Percentiles rank a stretch among this genome's conserved stretches.
Evolutionary conservation across 2,329 filamentous ascomycete species (phyloP).

Genomic region (Fusarium burgessii): DNA sequence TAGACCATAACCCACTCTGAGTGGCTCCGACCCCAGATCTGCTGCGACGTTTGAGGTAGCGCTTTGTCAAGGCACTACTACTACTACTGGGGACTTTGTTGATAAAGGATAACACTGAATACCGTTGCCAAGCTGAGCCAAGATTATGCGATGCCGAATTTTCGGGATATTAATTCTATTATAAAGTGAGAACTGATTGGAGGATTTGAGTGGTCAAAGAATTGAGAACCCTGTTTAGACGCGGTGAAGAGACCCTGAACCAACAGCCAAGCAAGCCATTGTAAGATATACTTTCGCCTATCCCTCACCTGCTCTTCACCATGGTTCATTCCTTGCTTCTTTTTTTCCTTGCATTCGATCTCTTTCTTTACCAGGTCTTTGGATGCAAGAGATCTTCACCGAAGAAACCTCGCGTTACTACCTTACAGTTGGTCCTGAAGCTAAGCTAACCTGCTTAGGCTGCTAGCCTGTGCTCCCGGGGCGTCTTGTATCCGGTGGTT

Average conservation of each 20-base stretch:
- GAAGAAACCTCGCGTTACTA: background rate
- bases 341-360: background rate
- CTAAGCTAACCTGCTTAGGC: background rate
- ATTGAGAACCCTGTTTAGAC: background rate
- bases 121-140: background rate
- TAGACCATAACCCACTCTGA: background rate
- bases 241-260: background rate
- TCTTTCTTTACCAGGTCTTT: background rate
- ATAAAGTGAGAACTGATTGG: background rate
- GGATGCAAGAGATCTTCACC: background rate
- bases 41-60: background rate
- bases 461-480: too few species aligned
- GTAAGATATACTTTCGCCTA: background rate
- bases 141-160: background rate
- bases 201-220: background rate
- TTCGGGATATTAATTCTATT: background rate
- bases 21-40: slow-evolving; percentile 9
- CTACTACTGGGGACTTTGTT: too few species aligned
- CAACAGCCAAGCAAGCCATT: background rate
- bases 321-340: background rate
- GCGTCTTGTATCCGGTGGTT: background rate
- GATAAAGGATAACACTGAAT: background rate
- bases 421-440: slow-evolving; percentile 3
- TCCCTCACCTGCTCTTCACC: background rate
- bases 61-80: background rate